Conservation (phyloP, 139 green algal species). For the Picochlorum costavermella region DNA sequence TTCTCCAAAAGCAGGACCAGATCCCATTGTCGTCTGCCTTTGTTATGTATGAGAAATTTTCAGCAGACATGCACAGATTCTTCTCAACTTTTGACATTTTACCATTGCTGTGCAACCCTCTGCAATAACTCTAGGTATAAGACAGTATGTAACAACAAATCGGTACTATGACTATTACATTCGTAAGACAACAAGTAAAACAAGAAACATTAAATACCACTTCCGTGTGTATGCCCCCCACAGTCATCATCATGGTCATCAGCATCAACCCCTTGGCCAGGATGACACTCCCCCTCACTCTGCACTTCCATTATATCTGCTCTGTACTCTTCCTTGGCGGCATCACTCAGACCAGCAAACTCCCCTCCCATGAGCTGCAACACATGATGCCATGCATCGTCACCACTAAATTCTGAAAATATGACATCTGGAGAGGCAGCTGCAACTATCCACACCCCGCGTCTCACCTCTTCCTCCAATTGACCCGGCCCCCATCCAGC, state of each 20-base stretch:
- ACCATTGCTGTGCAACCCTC: conserved; percentile 2
- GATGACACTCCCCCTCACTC: not conserved
- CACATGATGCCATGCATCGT: conserved; percentile 8
- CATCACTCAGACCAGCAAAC: conserved; percentile 14
- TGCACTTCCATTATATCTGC: conserved; percentile 15
- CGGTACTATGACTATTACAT: too few relatives aligned
- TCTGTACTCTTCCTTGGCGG: conserved; percentile 12
- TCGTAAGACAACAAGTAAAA: too few relatives aligned
- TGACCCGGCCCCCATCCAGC: conserved; percentile 69
- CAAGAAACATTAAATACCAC: conserved; percentile 8
- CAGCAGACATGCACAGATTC: conserved; percentile 9
- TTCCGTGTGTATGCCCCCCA: conserved; percentile 7
- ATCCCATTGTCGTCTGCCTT: conserved; percentile 1
- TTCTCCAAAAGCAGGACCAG: not conserved
- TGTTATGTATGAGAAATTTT: conserved; percentile 11
- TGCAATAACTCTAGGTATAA: not conserved
- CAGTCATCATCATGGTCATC: not conserved
- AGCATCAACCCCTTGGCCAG: not conserved
- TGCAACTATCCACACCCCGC: conserved; percentile 69
- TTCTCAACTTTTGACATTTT: conserved; percentile 4
- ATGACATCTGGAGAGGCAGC: conserved; percentile 43
- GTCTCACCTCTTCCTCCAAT: conserved; percentile 58
- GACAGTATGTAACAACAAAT: not conserved
- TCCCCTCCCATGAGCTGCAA: conserved; percentile 32
- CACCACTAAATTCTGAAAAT: not conserved